Evolutionary conservation across 83 land plant genomes (phyloP).

Genomic region (Larix sibirica): DNA sequence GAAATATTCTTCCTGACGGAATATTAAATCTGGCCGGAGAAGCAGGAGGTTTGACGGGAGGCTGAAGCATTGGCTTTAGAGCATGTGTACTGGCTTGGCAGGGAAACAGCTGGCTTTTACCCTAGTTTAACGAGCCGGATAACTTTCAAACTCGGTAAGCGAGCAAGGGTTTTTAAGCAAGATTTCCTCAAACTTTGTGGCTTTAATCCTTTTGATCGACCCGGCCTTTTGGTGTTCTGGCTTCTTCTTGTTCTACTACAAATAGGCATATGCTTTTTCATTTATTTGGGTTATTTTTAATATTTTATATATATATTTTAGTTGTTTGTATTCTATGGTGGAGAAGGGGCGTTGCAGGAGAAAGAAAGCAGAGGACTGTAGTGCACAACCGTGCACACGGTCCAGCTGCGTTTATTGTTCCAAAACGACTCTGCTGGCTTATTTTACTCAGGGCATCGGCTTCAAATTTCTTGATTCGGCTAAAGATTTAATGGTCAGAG

Average conservation of each 20-base stretch:
- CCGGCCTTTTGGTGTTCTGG: not conserved
- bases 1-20: not conserved
- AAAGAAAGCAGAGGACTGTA: slow-evolving; percentile 17
- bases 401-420: slow-evolving; percentile 3
- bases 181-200: not conserved
- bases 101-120: slow-evolving; percentile 1
- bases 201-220: not conserved
- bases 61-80: not conserved
- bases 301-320: not conserved
- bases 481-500: too few species aligned
- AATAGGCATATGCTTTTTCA: too few species aligned
- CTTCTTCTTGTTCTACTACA: not conserved
- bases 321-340: slow-evolving; percentile 3
- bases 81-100: not conserved
- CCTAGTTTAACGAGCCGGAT: not conserved
- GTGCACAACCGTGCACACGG: slow-evolving; percentile 19
- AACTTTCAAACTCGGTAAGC: not conserved
- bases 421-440: not conserved
- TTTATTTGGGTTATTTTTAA: not conserved
- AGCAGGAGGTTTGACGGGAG: slow-evolving; percentile 1
- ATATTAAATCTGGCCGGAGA: not conserved
- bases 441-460: not conserved
- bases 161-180: not conserved
- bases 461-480: not conserved
- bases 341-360: not conserved